A percentile compares a stretch with the other conserved stretches of the same genome.
phyloP scores from a whole-genome alignment of 2,329 filamentous ascomycete species.

The Seiridium cupressi region DNA sequence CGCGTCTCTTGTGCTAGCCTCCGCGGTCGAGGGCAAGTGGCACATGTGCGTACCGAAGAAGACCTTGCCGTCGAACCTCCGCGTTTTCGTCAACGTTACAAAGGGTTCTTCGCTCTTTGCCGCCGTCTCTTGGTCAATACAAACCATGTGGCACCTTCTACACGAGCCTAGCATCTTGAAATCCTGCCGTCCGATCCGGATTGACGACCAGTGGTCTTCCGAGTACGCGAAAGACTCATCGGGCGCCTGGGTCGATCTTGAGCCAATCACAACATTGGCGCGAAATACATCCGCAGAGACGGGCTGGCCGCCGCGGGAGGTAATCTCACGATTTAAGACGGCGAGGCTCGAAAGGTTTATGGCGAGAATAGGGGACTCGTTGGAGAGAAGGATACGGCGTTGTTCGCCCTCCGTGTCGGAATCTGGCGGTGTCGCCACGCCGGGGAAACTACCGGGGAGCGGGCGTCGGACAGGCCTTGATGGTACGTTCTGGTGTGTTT shows the following conservation, averaged over 20 bases:
- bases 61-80: slow-evolving; percentile 79
- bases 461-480: not conserved
- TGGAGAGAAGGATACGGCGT: slow-evolving; percentile 73
- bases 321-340: slow-evolving; percentile 72
- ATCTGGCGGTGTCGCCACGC: slow-evolving; percentile 53
- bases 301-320: slow-evolving; percentile 55
- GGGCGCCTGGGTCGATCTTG: slow-evolving; percentile 33
- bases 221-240: slow-evolving; percentile 60
- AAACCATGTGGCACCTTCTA: slow-evolving; percentile 93
- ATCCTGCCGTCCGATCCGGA: slow-evolving; percentile 63
- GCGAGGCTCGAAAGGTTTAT: slow-evolving; percentile 80
- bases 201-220: slow-evolving; percentile 74
- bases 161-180: slow-evolving; percentile 81
- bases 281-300: slow-evolving; percentile 77
- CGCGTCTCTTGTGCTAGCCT: slow-evolving; percentile 20
- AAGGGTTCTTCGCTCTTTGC: slow-evolving; percentile 82
- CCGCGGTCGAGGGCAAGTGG: slow-evolving; percentile 30
- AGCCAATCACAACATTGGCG: slow-evolving; percentile 81
- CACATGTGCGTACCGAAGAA: slow-evolving; percentile 85
- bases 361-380: slow-evolving; percentile 89
- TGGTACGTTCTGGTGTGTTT: slow-evolving; percentile 48
- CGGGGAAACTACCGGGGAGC: slow-evolving; percentile 55
- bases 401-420: slow-evolving; percentile 50
- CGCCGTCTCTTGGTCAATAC: slow-evolving; percentile 82
- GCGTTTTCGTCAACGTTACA: slow-evolving; percentile 81